These are phyloP conservation scores for Przewalskia tangutica DNA, from an alignment of 257 asterid species.

Conservation along the genomic window DNA sequence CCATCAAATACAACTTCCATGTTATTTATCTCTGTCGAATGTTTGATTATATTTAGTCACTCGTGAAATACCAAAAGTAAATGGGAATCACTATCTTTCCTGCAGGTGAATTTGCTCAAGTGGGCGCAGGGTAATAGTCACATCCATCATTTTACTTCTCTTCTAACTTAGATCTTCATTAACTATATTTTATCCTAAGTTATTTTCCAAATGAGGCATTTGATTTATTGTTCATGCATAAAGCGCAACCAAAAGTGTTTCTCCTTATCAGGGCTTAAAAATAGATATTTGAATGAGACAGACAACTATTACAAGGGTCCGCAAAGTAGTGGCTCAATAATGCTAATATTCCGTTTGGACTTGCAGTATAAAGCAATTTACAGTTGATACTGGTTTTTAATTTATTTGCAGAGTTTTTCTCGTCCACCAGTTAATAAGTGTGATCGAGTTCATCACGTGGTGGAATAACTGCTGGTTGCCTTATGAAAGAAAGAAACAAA, in stretches of 20 bases:
- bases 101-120: constrained; percentile 87
- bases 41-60: background rate
- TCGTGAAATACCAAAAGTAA: background rate
- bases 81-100: background rate
- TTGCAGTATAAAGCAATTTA: background rate
- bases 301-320: background rate
- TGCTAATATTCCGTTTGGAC: background rate
- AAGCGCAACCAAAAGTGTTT: background rate
- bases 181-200: background rate
- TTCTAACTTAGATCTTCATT: background rate
- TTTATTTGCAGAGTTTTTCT: constrained; percentile 50
- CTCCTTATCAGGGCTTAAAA: background rate
- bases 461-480: constrained; percentile 94
- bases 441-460: constrained; percentile 87
- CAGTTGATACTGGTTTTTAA: background rate
- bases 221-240: too few species aligned
- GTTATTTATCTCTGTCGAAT: background rate
- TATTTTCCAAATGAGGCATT: background rate
- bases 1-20: background rate
- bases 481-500: constrained; percentile 45
- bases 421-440: constrained; percentile 79
- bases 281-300: background rate
- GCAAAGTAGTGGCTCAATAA: background rate
- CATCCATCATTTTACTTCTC: background rate
- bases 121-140: constrained; percentile 87